phyloP scores from a whole-genome alignment of 306 rosid species.

The Coriaria nepalensis region DNA sequence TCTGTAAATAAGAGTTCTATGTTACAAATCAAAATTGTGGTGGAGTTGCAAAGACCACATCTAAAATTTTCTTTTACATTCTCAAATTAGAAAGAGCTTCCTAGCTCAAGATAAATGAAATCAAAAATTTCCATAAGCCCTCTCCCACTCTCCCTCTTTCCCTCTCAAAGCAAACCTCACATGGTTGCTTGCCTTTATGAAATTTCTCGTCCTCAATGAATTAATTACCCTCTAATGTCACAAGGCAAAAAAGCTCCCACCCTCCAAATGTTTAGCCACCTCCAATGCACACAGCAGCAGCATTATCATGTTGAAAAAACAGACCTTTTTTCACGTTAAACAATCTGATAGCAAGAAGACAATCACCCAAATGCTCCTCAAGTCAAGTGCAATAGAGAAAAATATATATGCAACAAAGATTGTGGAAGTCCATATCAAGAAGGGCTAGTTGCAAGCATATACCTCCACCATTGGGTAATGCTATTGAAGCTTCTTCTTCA shows the following conservation, averaged over 20 bases:
- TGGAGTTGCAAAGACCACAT: conserved; percentile 64
- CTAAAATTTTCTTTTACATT: conserved; percentile 37
- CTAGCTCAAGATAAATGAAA: conserved; percentile 34
- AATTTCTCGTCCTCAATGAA: conserved; percentile 30
- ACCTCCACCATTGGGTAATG: conserved; percentile 11
- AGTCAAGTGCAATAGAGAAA: conserved; percentile 13
- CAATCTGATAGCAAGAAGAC: conserved; percentile 13
- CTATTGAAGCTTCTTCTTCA: conserved; percentile 18
- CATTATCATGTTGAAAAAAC: conserved; percentile 10
- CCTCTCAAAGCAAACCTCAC: conserved; percentile 31
- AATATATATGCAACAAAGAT: conserved; percentile 17
- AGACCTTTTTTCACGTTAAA: conserved; percentile 8
- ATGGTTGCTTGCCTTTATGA: conserved; percentile 25
- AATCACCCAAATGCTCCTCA: conserved; percentile 16
- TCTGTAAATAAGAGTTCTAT: conserved; percentile 51
- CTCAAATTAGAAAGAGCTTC: conserved; percentile 44
- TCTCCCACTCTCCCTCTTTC: conserved; percentile 13
- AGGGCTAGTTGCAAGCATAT: conserved; percentile 14
- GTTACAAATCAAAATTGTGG: conserved; percentile 96
- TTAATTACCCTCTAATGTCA: conserved; percentile 11
- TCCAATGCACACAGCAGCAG: no score
- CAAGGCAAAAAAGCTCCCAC: conserved; percentile 11
- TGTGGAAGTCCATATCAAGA: conserved; percentile 16
- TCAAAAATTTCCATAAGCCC: conserved; percentile 38
- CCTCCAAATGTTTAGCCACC: conserved; percentile 18